Base-by-base conservation (phyloP, 2,329 filamentous ascomycete species). In the Fusarium sp. region DNA sequence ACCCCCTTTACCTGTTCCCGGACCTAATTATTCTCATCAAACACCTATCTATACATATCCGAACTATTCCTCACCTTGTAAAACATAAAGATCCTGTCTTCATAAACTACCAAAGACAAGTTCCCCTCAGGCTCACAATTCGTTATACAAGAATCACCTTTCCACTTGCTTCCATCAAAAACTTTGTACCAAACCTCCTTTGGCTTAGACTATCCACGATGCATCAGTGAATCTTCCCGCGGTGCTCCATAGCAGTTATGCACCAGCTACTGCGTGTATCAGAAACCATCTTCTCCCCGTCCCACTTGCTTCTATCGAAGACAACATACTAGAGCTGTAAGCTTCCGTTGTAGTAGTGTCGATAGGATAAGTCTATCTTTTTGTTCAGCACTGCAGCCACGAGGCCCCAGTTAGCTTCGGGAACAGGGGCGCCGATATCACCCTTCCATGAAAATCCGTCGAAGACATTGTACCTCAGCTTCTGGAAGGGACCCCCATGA, bases 271-370 rank as follows among this genome's bases (percentile, higher is more conserved):
- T n/a, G n/a, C 10, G 9, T 12, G 0, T 9, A 1, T 8, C 2
- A 0, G 7, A 0, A 0, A 37, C 31, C 2, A 8, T 8, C 31
- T 6, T 10, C 0, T 10, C 1, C 16, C 15, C 21, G 4, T 16
- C 31, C 46, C 46, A 48, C 3, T 12, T n/a, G 5, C 6, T 16
- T 13, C 46, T 28, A 6, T 48, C 46, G 11, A 35, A 48, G 5
- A 13, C 2, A n/a, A 26, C 10, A 4, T 26, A 48, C 46, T 5
- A 13, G 3, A n/a, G n/a, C n/a, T 0, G 2, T 15, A 3, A 18
- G 3, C 21, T 2, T 13, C 8, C 3, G 7, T 23, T 18, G 10
- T 18, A 20, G 12, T 5, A 23, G 2, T 3, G 6, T 2, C 31
- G 29, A n/a, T 48, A 48, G 46, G 35, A 48, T 8, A 37, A 28